These are phyloP conservation scores for Croton laevigatus DNA, from an alignment of 441 rosid species.

Conservation along the genomic window DNA sequence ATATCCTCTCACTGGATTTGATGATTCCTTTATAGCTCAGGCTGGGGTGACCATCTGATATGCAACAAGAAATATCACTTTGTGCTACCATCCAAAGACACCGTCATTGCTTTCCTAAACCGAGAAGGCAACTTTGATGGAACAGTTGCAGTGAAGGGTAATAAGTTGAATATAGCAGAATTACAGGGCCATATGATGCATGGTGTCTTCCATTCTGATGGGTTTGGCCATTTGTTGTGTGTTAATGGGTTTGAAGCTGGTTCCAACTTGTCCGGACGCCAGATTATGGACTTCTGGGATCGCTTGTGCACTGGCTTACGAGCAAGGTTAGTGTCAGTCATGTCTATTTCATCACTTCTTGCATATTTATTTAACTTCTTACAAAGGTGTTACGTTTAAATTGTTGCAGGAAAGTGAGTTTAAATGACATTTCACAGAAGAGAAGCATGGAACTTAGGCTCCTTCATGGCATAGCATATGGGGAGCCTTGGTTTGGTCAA, in stretches of 20 bases:
- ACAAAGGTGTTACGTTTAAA: not conserved
- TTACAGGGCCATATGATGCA: conserved; percentile 62
- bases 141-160: conserved; percentile 28
- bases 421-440: conserved; percentile 62
- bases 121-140: conserved; percentile 24
- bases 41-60: conserved; percentile 79
- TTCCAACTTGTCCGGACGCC: conserved; percentile 62
- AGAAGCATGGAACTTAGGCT: conserved; percentile 78
- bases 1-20: conserved; percentile 6
- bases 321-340: conserved; percentile 52
- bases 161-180: conserved; percentile 44
- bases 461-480: conserved; percentile 63
- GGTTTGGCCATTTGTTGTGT: conserved; percentile 80
- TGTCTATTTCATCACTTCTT: no score
- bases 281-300: conserved; percentile 85
- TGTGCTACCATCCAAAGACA: conserved; percentile 66
- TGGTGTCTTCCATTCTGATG: conserved; percentile 82
- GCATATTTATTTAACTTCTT: no score
- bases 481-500: conserved; percentile 72
- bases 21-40: conserved; percentile 35
- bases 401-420: conserved; percentile 62
- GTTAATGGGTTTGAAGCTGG: conserved; percentile 65
- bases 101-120: conserved; percentile 43
- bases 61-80: conserved; percentile 94
- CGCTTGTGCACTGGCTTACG: conserved; percentile 65